Base-by-base conservation (phyloP, 805 yeast genomes). In the Cyberlindnera japonica region DNA sequence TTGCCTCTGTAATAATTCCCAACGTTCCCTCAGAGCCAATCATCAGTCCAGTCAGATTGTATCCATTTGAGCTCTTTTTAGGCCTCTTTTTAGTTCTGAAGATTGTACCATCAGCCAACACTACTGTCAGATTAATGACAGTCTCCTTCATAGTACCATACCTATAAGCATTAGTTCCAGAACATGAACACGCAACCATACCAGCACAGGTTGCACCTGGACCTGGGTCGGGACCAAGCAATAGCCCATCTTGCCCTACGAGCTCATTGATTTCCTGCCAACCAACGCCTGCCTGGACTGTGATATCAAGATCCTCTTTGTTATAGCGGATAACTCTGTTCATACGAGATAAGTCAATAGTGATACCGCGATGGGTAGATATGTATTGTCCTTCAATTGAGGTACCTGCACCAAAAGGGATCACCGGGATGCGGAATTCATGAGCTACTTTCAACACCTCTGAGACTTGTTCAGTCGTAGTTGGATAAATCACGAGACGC, bases 121-220 rank as follows among this genome's bases (percentile, higher is more conserved):
- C 93, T 18, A 82, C 83, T 0, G 87, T 84, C 46, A 83, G 57
- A 50, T 75, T 74, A 19, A 83, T 62, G 3, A 81, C 77, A 54
- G 80, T 79, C 59, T 84, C 88, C 57, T 79, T 77, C 79, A 83
- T 82, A 15, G 90, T 85, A 14, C 95, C 95, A 52, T 82, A 84
- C 33, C 84, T 59, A 20, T 76, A 74, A 9, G 91, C 89, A 51
- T 83, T 81, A 6, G 91, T 81, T 6, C 95, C 95, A 1, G 90
- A 82, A 45, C 90, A 83, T 28, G 83, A 79, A 27, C 85, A 82
- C 11, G 81, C 82, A 38, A 80, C 77, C 77, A 82, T 81, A 3
- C 95, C 95, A 17, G 85, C 85, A 40, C 84, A 77, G 40, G 79
- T 69, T 2, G 91, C 93, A 33, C 88, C 87, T 14, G 91, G 89